A percentile compares a stretch with the other conserved stretches of the same genome.
Conservation (phyloP, 140 eudicot genomes). For the Anethum foeniculum region DNA sequence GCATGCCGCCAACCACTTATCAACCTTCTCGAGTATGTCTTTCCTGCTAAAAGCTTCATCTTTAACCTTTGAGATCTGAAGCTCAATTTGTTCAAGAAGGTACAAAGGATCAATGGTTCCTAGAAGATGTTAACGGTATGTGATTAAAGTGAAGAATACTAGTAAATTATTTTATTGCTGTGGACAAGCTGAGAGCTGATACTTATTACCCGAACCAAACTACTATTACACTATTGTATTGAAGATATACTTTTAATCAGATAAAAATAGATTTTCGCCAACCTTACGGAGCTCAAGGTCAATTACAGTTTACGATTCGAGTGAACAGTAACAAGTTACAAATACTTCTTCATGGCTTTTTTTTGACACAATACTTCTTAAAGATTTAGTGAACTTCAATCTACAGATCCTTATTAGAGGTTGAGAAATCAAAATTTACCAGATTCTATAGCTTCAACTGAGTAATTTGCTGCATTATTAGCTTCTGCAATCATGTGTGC, state of each 20-base stretch:
- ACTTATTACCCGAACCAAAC: background rate
- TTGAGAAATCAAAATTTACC: constrained; percentile 28
- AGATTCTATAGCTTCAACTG: constrained; percentile 57
- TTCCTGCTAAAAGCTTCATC: constrained; percentile 74
- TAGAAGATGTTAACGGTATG: constrained; percentile 25
- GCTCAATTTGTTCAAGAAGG: constrained; percentile 60
- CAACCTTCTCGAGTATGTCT: constrained; percentile 72
- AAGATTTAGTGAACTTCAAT: background rate
- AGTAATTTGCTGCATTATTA: constrained; percentile 30
- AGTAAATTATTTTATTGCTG: background rate
- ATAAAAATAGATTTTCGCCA: background rate
- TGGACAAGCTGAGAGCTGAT: background rate
- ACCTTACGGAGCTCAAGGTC: background rate
- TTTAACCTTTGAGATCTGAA: constrained; percentile 51
- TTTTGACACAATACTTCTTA: background rate
- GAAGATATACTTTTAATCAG: background rate
- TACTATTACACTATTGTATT: background rate
- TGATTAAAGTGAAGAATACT: background rate
- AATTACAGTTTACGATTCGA: background rate
- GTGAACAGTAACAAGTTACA: background rate
- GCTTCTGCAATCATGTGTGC: constrained; percentile 52
- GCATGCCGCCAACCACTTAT: constrained; percentile 74
- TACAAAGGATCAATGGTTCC: constrained; percentile 49
- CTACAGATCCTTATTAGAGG: background rate
- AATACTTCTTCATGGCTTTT: background rate